Evolutionary conservation across 305 asterid genomes (phyloP).

Genomic region (Salvia sclarea): DNA sequence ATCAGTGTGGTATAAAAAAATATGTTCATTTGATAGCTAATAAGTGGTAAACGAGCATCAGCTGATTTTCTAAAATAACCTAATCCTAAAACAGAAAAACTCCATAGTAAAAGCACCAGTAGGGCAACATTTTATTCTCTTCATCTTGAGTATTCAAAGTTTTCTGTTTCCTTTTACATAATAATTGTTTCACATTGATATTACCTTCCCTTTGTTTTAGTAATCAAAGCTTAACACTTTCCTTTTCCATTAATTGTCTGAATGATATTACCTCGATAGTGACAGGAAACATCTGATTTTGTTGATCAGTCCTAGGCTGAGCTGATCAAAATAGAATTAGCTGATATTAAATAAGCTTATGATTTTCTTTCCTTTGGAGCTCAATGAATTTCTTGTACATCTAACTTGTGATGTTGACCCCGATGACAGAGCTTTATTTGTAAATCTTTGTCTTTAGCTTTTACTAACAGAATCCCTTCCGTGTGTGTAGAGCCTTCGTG

Average conservation of each 20-base stretch:
- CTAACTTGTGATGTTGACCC: constrained; percentile 8
- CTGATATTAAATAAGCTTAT: constrained; percentile 1
- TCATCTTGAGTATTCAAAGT: neutral
- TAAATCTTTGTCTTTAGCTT: constrained; percentile 30
- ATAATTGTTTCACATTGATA: neutral
- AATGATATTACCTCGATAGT: no score
- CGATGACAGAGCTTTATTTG: constrained; percentile 22
- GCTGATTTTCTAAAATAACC: neutral
- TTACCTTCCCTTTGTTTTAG: no score
- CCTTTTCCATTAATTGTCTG: no score
- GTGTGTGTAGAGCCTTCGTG: constrained; percentile 84
- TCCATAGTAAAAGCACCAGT: neutral
- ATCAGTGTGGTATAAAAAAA: neutral
- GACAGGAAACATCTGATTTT: constrained; percentile 10
- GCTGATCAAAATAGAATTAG: neutral
- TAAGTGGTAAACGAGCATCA: neutral
- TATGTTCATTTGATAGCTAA: neutral
- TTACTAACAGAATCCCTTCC: constrained; percentile 41
- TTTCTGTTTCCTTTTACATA: neutral
- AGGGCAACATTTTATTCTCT: neutral
- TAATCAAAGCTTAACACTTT: no score
- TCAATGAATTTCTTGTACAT: constrained; percentile 20
- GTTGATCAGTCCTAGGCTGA: neutral
- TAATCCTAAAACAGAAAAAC: neutral
- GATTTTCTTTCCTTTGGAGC: neutral